Percentiles rank a stretch among this genome's conserved stretches.
Evolutionary conservation across 441 rosid genomes (phyloP).

Genomic region (Euphorbia neoarborescens): DNA sequence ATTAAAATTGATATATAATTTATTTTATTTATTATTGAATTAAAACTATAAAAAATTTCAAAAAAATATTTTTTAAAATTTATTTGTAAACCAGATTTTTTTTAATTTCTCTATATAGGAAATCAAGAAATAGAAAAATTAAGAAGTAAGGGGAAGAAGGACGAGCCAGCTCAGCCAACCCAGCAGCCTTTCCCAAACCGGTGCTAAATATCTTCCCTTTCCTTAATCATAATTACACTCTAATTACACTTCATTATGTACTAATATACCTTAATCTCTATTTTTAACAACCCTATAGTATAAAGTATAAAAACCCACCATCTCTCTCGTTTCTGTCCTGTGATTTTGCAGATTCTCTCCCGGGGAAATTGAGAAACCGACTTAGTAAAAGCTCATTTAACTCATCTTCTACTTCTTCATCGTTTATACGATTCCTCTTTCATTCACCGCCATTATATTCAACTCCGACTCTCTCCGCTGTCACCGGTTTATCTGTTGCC

Average conservation of each 20-base stretch:
- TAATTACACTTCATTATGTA: not conserved
- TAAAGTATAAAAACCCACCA: too few species aligned
- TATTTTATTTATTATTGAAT: too few species aligned
- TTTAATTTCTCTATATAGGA: not conserved
- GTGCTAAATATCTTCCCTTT: not conserved
- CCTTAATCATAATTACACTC: not conserved
- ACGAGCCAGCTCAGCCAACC: not conserved
- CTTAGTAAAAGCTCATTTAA: not conserved
- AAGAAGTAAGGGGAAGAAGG: not conserved
- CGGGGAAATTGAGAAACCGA: constrained; percentile 1
- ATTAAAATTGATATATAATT: too few species aligned
- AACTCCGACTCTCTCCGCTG: constrained; percentile 19
- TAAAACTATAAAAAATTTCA: too few species aligned
- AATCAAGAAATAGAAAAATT: not conserved
- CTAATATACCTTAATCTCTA: too few species aligned
- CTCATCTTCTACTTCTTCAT: not conserved
- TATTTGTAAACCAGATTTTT: too few species aligned
- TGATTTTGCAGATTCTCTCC: constrained; percentile 24
- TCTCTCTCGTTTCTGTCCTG: constrained; percentile 17
- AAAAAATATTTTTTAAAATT: too few species aligned
- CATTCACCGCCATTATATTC: constrained; percentile 12
- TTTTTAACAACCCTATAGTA: constrained; percentile 9
- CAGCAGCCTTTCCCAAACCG: not conserved
- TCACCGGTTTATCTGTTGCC: too few species aligned
- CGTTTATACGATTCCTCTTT: not conserved